Base-by-base conservation (phyloP, 192 early-diverging fungal genomes). In the Podila verticillata region DNA sequence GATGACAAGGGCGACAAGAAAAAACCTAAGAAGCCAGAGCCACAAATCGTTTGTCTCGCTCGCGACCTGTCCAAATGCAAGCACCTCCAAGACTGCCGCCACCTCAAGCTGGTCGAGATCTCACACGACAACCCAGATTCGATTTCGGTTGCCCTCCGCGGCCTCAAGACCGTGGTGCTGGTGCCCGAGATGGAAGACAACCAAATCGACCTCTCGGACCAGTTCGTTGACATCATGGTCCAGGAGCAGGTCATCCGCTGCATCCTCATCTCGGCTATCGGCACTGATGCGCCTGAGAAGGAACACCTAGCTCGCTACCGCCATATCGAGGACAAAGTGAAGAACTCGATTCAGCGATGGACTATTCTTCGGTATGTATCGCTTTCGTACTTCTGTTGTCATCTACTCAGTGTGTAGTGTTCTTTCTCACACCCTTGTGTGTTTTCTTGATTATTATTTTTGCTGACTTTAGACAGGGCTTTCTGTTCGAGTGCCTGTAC, bases 231-330 rank as follows among this genome's bases (percentile, higher is more conserved):
- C 34, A 54, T n/a, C 13, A 70, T 77, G 67, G 34, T 15, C 3
- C 62, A 77, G 22, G 74, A 77, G 31, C 47, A 66, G 6, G 68
- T 77, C 15, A 34, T 47, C n/a, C 68, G 74, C 3, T 77, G 74
- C n/a, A 47, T 77, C n/a, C 26, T 61, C 57, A 66, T 77, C 56
- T 77, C 74, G 12, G 35, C 67, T 19, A 77, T 77, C 48, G 74
- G 74, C 13, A 65, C 74, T n/a, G 74, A 77, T 44, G 74, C 68
- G 4, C 20, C 32, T 10, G 68, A 77, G 4, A 77, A 70, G 15
- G 63, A 65, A 2, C 63, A 77, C 6, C 56, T 77, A 6, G 26
- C 61, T 19, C 51, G 62, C 57, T 77, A 70, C 28, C 36, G 48
- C 2, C 65, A 34, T 7, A 49, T 57, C 15, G 74, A 77, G 30